phyloP scores from a whole-genome alignment of 306 rosid genomes.

The Leucaena leucocephala region DNA sequence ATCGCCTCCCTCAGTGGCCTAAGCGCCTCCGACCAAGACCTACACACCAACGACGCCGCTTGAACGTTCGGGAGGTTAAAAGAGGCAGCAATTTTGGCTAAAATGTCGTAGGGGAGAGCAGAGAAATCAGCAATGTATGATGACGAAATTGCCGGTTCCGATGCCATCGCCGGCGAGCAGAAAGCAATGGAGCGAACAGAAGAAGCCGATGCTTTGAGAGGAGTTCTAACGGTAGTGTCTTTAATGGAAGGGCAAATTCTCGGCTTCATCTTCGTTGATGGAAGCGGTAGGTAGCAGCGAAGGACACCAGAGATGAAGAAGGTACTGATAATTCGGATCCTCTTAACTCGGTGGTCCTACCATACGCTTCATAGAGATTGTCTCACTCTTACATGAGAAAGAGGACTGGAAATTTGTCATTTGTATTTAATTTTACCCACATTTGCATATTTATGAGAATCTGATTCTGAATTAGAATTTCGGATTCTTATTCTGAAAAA shows the following conservation, averaged over 20 bases:
- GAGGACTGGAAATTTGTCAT: not conserved
- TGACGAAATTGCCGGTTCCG: slow-evolving; percentile 6
- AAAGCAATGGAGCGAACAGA: slow-evolving; percentile 32
- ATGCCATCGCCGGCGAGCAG: slow-evolving; percentile 22
- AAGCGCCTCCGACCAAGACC: slow-evolving; percentile 77
- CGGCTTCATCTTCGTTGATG: slow-evolving; percentile 47
- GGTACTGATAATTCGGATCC: not conserved
- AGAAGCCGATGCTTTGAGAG: not conserved
- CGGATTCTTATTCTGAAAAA: not conserved
- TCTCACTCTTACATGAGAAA: not conserved
- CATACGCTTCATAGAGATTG: no score
- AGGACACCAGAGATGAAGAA: not conserved
- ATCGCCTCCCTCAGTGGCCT: slow-evolving; percentile 74
- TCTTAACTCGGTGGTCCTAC: not conserved
- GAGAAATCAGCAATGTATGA: slow-evolving; percentile 52
- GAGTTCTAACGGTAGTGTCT: not conserved
- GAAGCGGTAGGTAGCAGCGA: not conserved
- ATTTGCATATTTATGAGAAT: not conserved
- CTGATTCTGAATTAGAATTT: not conserved
- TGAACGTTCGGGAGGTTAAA: slow-evolving; percentile 62
- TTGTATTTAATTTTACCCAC: not conserved
- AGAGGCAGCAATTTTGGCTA: slow-evolving; percentile 55
- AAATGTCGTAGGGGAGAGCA: slow-evolving; percentile 68
- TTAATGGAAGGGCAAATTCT: slow-evolving; percentile 53
- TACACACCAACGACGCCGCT: slow-evolving; percentile 73